Evolutionary conservation across 2,329 filamentous ascomycete species (phyloP), one percentile per base, ranked within the genome.

Genomic region (Drechslerella stenobrocha): DNA sequence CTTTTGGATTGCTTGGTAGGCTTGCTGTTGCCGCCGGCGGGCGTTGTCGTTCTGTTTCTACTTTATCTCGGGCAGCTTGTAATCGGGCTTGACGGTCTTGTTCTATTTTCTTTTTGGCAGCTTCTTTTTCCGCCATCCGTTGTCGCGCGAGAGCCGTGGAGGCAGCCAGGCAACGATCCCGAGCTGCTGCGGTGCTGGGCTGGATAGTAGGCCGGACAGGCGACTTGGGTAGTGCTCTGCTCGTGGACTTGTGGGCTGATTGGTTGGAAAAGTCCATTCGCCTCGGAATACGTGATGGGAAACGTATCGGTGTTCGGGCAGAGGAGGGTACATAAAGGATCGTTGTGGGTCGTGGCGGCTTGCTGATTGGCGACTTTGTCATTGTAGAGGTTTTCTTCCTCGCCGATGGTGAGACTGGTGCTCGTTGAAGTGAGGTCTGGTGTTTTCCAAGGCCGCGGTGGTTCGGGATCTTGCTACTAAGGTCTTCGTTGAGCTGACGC

Each of bases 31-130:
- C 18, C 45, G 34, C 30, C 44, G 42, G n/a, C 55, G 52, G 4
- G 55, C 55, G 63, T 11, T 30, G 28, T 15, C 52, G 44, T 44
- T 60, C 48, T 3, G 51, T 50, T 28, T 67, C 55, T n/a, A 67
- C 63, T 57, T 67, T 67, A 11, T 56, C 55, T 22, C 63, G 32
- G 3, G 63, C 63, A 35, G 59, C 63, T 26, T 56, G 63, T 15
- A 60, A 24, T 18, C 55, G 23, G 18, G 44, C 34, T 53, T 55
- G 37, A 2, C 30, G 28, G 30, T 67, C 48, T 42, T 60, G 24
- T n/a, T 59, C 52, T 32, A 58, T 60, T 26, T 32, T 55, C 20
- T 24, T 4, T 11, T 28, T 34, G 6, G 63, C 44, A 1, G 55
- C 63, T 30, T 56, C 32, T 32, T 51, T 42, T 28, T 67, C 63